These are phyloP conservation scores for Rubia tinctorum DNA, from an alignment of 305 asterid genomes.

Conservation along the genomic window DNA sequence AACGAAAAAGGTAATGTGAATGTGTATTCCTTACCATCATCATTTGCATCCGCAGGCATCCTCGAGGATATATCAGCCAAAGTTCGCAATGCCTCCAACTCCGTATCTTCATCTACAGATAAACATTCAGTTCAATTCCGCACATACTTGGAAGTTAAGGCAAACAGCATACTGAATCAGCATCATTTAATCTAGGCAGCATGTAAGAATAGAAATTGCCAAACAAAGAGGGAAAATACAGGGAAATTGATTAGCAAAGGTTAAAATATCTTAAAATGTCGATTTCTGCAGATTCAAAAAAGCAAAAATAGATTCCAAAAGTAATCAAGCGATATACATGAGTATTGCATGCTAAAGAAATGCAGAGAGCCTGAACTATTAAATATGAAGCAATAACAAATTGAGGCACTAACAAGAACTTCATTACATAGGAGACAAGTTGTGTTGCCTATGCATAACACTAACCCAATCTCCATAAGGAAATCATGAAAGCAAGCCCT, in stretches of 20 bases:
- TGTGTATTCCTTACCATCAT: slow-evolving; percentile 49
- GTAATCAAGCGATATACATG: neutral
- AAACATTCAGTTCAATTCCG: slow-evolving; percentile 20
- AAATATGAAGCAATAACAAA: neutral
- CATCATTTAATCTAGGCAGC: neutral
- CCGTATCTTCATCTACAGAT: slow-evolving; percentile 61
- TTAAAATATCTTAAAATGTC: neutral
- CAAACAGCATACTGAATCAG: slow-evolving; percentile 11
- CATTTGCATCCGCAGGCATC: slow-evolving; percentile 67
- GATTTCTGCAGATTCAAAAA: neutral
- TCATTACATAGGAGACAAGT: neutral
- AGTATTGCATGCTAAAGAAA: slow-evolving; percentile 4
- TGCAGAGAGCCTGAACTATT: neutral
- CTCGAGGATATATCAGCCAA: slow-evolving; percentile 78
- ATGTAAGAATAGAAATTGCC: neutral
- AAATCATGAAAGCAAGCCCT: neutral
- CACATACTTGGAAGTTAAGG: slow-evolving; percentile 19
- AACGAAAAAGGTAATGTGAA: slow-evolving; percentile 3
- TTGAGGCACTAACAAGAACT: neutral
- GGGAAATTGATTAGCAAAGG: neutral
- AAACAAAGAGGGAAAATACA: slow-evolving; percentile 3
- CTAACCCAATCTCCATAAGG: neutral
- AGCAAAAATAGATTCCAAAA: slow-evolving; percentile 3
- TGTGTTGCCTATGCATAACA: neutral
- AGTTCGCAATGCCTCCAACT: slow-evolving; percentile 79